Evolutionary conservation across 345 rosid genomes (phyloP).

Genomic region (Syzygium aromaticum): DNA sequence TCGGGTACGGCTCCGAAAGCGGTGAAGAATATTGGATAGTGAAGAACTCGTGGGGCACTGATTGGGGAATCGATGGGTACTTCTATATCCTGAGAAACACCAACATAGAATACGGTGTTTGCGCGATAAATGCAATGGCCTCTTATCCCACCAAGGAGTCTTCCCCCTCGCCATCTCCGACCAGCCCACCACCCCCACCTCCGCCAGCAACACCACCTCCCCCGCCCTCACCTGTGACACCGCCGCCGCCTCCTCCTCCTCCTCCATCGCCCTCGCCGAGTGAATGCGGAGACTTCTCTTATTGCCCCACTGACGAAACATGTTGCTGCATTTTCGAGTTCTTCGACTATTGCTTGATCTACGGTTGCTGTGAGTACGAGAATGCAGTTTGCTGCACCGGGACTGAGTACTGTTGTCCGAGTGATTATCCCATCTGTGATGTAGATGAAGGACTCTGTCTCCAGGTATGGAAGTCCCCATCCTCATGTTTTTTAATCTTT

Average conservation of each 20-base stretch:
- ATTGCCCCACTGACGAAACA: slow-evolving; percentile 47
- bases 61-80: slow-evolving; percentile 61
- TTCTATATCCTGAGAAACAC: slow-evolving; percentile 38
- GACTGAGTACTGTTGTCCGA: slow-evolving; percentile 50
- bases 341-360: slow-evolving; percentile 33
- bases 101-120: slow-evolving; percentile 28
- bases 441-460: slow-evolving; percentile 55
- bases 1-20: slow-evolving; percentile 65
- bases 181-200: slow-evolving; percentile 28
- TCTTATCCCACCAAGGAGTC: slow-evolving; percentile 58
- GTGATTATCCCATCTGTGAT: slow-evolving; percentile 65
- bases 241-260: slow-evolving; percentile 16
- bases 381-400: slow-evolving; percentile 61
- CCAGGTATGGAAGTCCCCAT: slow-evolving; percentile 22
- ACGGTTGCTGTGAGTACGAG: slow-evolving; percentile 57
- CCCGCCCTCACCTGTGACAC: slow-evolving; percentile 18
- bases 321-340: slow-evolving; percentile 54
- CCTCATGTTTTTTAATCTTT: not conserved
- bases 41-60: slow-evolving; percentile 78
- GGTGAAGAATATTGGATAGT: slow-evolving; percentile 76
- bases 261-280: slow-evolving; percentile 53
- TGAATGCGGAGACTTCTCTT: slow-evolving; percentile 50
- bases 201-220: slow-evolving; percentile 17
- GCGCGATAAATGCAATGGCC: slow-evolving; percentile 66
- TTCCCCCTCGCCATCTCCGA: slow-evolving; percentile 46